These are phyloP conservation scores for Saccharomyces kudriavzevii DNA, from an alignment of 805 yeast genomes.

Conservation along the genomic window DNA sequence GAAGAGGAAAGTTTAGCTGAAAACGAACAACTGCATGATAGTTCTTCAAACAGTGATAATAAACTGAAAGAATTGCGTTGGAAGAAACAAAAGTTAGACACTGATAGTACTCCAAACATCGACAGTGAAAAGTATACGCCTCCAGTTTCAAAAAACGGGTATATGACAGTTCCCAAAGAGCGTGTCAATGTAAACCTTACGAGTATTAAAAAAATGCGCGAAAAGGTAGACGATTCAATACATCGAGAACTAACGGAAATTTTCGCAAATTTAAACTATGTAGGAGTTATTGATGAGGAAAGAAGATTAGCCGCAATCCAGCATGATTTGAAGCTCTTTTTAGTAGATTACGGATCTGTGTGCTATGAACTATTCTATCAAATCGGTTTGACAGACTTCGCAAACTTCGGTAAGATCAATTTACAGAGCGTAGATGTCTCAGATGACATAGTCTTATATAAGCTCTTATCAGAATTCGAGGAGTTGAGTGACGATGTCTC, in stretches of 20 bases:
- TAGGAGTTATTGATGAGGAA: constrained; percentile 72
- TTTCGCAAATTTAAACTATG: constrained; percentile 60
- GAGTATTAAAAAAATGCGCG: constrained; percentile 51
- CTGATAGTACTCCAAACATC: background rate
- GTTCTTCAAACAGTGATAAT: background rate
- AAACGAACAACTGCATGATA: background rate
- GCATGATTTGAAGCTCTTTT: constrained; percentile 63
- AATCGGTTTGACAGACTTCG: constrained; percentile 64
- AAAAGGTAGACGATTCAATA: constrained; percentile 38
- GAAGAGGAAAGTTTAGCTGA: background rate
- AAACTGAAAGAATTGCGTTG: background rate
- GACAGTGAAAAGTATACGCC: background rate
- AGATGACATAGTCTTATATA: constrained; percentile 21
- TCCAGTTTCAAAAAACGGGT: constrained; percentile 2
- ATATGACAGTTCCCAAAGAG: constrained; percentile 18
- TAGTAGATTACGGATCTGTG: constrained; percentile 73
- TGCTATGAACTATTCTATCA: constrained; percentile 73
- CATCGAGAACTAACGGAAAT: constrained; percentile 55
- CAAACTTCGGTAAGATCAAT: constrained; percentile 63
- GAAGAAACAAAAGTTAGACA: background rate
- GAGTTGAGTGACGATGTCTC: constrained; percentile 16
- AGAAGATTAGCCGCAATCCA: constrained; percentile 77
- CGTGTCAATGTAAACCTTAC: constrained; percentile 42
- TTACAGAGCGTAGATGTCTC: constrained; percentile 27
- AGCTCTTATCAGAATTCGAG: constrained; percentile 29